A percentile compares a stretch with the other conserved stretches of the same genome.
Conservation (phyloP, 108 stramenopile species). For the Skeletonema tropicum region DNA sequence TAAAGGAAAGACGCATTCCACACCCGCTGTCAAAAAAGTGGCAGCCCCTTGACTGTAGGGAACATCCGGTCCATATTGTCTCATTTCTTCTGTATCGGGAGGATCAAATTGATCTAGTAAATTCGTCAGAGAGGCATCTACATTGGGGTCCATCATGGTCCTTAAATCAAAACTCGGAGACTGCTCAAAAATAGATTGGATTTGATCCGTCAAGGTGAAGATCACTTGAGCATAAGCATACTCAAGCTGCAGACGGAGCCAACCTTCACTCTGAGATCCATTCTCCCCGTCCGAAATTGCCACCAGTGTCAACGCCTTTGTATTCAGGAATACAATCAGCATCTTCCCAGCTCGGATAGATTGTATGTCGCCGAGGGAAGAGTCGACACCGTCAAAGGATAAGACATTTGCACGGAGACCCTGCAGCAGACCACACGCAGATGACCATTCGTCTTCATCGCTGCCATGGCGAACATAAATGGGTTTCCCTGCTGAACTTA, state of each 20-base stretch:
- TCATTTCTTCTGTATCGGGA: background rate
- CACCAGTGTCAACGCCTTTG: constrained; percentile 71
- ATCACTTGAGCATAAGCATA: constrained; percentile 76
- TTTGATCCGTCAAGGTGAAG: constrained; percentile 68
- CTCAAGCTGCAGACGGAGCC: constrained; percentile 70
- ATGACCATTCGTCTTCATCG: constrained; percentile 62
- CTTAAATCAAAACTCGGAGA: constrained; percentile 73
- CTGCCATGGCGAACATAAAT: constrained; percentile 65
- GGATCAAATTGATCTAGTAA: constrained; percentile 49
- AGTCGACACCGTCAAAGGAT: constrained; percentile 37
- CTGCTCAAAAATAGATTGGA: constrained; percentile 58
- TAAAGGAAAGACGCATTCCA: constrained; percentile 69
- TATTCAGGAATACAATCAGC: constrained; percentile 65
- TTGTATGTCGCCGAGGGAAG: constrained; percentile 68
- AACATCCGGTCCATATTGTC: constrained; percentile 6
- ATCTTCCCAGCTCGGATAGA: constrained; percentile 50
- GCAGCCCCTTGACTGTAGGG: constrained; percentile 18
- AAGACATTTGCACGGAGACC: constrained; percentile 63
- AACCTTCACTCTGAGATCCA: constrained; percentile 46
- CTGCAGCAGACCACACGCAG: constrained; percentile 67
- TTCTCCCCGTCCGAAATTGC: constrained; percentile 40
- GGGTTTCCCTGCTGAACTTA: constrained; percentile 81
- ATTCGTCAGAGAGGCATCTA: constrained; percentile 42
- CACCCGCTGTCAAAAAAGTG: constrained; percentile 60
- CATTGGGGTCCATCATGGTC: constrained; percentile 55